Evolutionary conservation across 1,284 basidiomycete species (phyloP).

Genomic region (Malassezia japonica): DNA sequence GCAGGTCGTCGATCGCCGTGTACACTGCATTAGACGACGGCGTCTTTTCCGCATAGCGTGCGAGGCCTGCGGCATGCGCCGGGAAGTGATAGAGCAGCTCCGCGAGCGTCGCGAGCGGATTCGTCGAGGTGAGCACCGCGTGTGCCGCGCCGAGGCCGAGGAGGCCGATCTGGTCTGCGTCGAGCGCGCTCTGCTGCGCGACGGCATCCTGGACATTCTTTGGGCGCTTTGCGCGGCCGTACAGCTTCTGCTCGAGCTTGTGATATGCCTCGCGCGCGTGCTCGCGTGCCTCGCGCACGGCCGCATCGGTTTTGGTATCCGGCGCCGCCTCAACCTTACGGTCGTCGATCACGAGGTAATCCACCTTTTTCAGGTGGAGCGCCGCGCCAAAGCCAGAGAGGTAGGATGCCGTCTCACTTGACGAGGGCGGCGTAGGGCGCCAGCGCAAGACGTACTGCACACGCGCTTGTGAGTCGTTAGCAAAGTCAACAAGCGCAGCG

Average conservation of each 20-base stretch:
- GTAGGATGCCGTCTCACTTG: background rate
- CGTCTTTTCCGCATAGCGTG: conserved; percentile 17
- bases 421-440: conserved; percentile 21
- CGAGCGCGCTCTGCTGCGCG: conserved; percentile 9
- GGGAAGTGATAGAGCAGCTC: conserved; percentile 43
- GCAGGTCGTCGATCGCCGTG: conserved; percentile 19
- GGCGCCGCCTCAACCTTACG: conserved; percentile 25
- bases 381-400: conserved; percentile 83
- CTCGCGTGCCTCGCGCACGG: background rate
- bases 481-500: conserved; percentile 18
- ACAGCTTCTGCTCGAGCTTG: background rate
- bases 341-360: conserved; percentile 70
- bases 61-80: conserved; percentile 24
- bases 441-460: conserved; percentile 43
- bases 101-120: conserved; percentile 34
- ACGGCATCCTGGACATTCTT: conserved; percentile 1
- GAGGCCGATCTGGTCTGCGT: conserved; percentile 16
- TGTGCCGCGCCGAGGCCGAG: conserved; percentile 29
- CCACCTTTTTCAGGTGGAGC: conserved; percentile 89
- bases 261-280: background rate
- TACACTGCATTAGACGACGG: conserved; percentile 18
- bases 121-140: conserved; percentile 24
- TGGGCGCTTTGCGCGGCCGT: background rate
- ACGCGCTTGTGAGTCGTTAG: background rate
- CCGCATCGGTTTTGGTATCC: background rate